These are phyloP conservation scores for Mucor mucedo DNA, from an alignment of 371 early-diverging fungal genomes.

Conservation along the genomic window DNA sequence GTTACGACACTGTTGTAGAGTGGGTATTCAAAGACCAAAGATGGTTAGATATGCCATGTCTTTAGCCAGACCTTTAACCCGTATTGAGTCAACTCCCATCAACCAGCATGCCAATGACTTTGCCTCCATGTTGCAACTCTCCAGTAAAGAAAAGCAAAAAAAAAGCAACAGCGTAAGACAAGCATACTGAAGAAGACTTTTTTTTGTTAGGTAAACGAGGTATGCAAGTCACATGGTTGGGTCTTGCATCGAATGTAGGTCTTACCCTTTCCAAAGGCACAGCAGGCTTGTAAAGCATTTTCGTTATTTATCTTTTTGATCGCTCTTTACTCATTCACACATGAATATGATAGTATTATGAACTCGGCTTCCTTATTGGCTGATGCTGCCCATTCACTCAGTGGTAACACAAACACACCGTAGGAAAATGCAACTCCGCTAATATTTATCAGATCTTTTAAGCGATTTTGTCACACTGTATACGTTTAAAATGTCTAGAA, in stretches of 20 bases:
- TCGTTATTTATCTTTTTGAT: background rate
- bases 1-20: background rate
- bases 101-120: conserved; percentile 12
- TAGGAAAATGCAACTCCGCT: background rate
- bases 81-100: background rate
- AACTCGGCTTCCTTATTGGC: conserved; percentile 71
- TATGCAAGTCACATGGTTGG: conserved; percentile 64
- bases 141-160: conserved; percentile 5
- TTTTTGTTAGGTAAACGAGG: conserved; percentile 47
- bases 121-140: conserved; percentile 19
- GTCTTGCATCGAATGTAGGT: conserved; percentile 64
- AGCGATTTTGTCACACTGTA: conserved; percentile 71
- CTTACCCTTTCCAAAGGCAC: conserved; percentile 64
- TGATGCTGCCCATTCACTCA: conserved; percentile 68
- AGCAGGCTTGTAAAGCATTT: conserved; percentile 58
- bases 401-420: conserved; percentile 38
- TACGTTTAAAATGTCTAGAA: conserved; percentile 67
- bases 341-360: conserved; percentile 42
- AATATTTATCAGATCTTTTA: conserved; percentile 54
- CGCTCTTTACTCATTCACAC: background rate
- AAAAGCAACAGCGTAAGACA: background rate
- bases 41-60: background rate
- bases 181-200: background rate
- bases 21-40: background rate
- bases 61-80: background rate